These are phyloP conservation scores for Populus tomentosa DNA, from an alignment of 441 rosid genomes.

Conservation along the genomic window DNA sequence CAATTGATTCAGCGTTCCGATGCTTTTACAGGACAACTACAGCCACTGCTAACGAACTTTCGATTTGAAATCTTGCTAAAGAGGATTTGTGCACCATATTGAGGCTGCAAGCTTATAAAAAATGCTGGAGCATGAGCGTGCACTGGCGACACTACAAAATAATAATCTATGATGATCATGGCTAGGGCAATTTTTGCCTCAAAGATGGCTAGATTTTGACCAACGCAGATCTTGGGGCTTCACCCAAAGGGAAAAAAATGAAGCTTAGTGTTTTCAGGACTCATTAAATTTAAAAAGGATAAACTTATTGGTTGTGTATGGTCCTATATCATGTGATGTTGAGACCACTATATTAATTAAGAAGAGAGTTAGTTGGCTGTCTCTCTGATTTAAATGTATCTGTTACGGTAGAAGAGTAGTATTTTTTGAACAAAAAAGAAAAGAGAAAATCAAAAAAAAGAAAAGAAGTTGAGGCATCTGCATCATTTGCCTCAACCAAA, in stretches of 20 bases:
- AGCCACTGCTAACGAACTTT: neutral
- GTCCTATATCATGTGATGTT: too few relatives aligned
- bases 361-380: too few relatives aligned
- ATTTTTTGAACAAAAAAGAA: too few relatives aligned
- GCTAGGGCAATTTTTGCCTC: conserved; percentile 53
- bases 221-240: conserved; percentile 55
- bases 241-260: conserved; percentile 53
- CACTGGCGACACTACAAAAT: conserved; percentile 42
- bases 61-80: conserved; percentile 31
- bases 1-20: too few relatives aligned
- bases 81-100: conserved; percentile 49
- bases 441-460: too few relatives aligned
- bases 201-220: conserved; percentile 47
- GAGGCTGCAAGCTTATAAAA: conserved; percentile 43
- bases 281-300: neutral
- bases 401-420: too few relatives aligned
- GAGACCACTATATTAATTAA: too few relatives aligned
- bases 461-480: too few relatives aligned
- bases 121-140: conserved; percentile 57
- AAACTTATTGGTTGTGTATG: too few relatives aligned
- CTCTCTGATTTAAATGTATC: too few relatives aligned
- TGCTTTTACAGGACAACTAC: neutral
- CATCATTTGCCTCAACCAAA: too few relatives aligned
- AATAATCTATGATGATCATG: conserved; percentile 33
- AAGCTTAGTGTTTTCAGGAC: conserved; percentile 25